These are phyloP conservation scores for Silene coronaria DNA, from an alignment of 179 eudicot genomes.

Conservation along the genomic window DNA sequence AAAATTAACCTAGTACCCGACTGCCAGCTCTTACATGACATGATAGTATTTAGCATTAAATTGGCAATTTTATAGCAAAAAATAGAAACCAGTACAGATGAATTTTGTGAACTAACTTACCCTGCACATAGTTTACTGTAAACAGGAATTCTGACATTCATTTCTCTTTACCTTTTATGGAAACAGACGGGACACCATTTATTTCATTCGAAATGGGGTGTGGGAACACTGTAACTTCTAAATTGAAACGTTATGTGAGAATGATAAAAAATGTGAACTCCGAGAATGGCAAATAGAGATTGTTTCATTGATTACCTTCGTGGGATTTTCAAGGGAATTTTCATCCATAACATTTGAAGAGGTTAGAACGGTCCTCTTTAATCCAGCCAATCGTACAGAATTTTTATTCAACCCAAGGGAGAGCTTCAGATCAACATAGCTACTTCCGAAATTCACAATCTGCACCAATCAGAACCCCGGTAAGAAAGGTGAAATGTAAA, in stretches of 20 bases:
- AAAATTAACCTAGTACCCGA: neutral
- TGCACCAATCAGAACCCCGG: conserved; percentile 18
- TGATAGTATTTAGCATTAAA: too few relatives aligned
- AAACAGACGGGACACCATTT: neutral
- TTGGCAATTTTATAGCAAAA: neutral
- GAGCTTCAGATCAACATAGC: conserved; percentile 43
- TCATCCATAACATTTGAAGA: conserved; percentile 66
- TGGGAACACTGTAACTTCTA: neutral
- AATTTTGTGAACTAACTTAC: neutral
- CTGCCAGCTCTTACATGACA: neutral
- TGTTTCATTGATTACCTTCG: conserved; percentile 43
- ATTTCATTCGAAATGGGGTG: neutral
- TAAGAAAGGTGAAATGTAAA: neutral
- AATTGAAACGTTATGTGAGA: neutral
- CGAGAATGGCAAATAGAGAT: neutral
- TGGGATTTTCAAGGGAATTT: conserved; percentile 62
- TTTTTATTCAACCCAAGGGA: conserved; percentile 41
- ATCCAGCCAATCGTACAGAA: conserved; percentile 34
- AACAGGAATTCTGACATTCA: neutral
- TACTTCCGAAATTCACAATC: conserved; percentile 72
- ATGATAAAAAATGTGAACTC: neutral
- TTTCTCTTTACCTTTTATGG: neutral
- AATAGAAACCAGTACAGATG: neutral
- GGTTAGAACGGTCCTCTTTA: conserved; percentile 50
- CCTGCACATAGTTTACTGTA: too few relatives aligned